Base-by-base conservation (phyloP, 2,329 filamentous ascomycete genomes). In the Claviceps cyperi region DNA sequence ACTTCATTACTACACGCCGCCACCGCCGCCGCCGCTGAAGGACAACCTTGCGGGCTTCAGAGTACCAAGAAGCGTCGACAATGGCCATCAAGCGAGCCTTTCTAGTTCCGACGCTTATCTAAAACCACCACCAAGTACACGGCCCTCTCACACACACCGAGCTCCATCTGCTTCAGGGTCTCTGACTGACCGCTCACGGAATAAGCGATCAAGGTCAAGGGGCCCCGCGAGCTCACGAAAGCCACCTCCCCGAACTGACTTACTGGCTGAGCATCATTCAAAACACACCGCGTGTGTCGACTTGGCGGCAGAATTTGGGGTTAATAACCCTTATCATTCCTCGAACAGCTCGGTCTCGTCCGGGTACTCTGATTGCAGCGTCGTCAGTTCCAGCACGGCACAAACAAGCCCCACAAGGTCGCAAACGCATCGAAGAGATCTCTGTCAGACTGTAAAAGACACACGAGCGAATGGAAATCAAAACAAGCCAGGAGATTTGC, bases 261-360 rank as follows among this genome's bases (percentile, higher is more conserved):
- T 74, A 8, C 60, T 76, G 28, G 69, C 64, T 55, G 37, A 72
- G 66, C 19, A 59, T 63, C n/a, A 63, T 17, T 37, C 62, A 19
- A 65, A 65, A 13, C 66, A 66, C 44, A 60, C 58, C 2, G 64
- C 59, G 6, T 69, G 72, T 2, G 69, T 81, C 41, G 77, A 82
- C 56, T 66, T 81, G 7, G 76, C 74, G 1, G 72, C 70, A 35
- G 79, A 81, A 51, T 82, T 82, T 55, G 78, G 78, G 11, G 62
- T 71, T 22, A 73, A 76, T 36, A 83, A 83, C 56, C 76, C 79
- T 0, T 83, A 84, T 57, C 81, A 86, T 57, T 73, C 76, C 4
- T 69, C 78, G 0, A 78, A 80, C 1, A 75, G 77, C 52, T 87
- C 83, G 2, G 74, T 76, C 24, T 81, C 80, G 0, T 86, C 83